Percentiles rank a stretch among this genome's conserved stretches.
phyloP scores from a whole-genome alignment of 2,329 filamentous ascomycete genomes.

The Paraphaeosphaeria minitans region DNA sequence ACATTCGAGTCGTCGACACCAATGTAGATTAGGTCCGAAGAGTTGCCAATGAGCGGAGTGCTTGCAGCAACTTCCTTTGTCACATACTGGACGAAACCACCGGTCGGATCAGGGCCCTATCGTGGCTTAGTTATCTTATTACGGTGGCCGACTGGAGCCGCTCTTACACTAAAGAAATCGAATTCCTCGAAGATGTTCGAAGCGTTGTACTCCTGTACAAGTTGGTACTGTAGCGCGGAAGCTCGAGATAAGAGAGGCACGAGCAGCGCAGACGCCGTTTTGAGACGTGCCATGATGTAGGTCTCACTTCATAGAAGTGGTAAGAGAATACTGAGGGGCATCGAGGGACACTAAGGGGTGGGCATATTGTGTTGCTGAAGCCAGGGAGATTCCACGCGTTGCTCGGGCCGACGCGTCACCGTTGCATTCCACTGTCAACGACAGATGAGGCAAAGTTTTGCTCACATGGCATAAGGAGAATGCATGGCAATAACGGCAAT shows the following conservation, averaged over 20 bases:
- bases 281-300: constrained; percentile 15
- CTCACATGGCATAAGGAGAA: background rate
- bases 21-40: constrained; percentile 41
- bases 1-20: constrained; percentile 48
- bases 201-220: constrained; percentile 30
- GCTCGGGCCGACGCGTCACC: constrained; percentile 16
- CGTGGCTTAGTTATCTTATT: constrained; percentile 3
- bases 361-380: constrained; percentile 7
- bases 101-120: constrained; percentile 22
- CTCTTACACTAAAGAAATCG: constrained; percentile 36
- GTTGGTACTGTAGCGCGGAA: constrained; percentile 23
- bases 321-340: background rate
- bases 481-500: constrained; percentile 1
- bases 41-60: constrained; percentile 42
- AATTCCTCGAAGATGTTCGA: constrained; percentile 49
- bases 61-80: constrained; percentile 30
- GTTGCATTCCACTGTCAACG: constrained; percentile 14
- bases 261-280: constrained; percentile 14
- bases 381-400: constrained; percentile 21
- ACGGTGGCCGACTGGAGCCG: background rate
- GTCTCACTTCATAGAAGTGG: constrained; percentile 10
- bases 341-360: constrained; percentile 6
- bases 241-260: constrained; percentile 4
- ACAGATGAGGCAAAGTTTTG: background rate
- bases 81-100: constrained; percentile 42